Conservation (phyloP, 306 rosid genomes). For the Biancaea sappan region DNA sequence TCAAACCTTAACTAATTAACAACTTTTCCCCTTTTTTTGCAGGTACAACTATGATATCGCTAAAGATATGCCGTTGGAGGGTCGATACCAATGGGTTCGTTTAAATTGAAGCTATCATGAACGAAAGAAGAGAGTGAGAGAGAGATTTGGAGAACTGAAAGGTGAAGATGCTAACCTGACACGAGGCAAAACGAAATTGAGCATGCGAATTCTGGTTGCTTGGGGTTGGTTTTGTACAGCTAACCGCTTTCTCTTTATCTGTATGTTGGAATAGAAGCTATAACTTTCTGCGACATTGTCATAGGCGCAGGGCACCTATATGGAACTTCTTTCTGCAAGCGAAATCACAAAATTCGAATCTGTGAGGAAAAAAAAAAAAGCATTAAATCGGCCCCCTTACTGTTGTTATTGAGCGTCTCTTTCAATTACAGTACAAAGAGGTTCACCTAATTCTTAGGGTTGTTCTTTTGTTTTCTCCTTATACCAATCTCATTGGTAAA, state of each 20-base stretch:
- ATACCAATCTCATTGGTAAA: slow-evolving; percentile 24
- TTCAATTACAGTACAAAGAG: slow-evolving; percentile 28
- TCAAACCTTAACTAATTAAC: slow-evolving; percentile 63
- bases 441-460: slow-evolving; percentile 40
- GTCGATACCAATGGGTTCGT: slow-evolving; percentile 87
- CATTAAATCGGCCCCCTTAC: slow-evolving; percentile 4
- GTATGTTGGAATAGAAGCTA: slow-evolving; percentile 40
- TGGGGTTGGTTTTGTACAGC: slow-evolving; percentile 34
- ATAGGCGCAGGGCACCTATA: slow-evolving; percentile 13
- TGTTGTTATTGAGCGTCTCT: slow-evolving; percentile 33
- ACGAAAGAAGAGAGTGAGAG: background rate
- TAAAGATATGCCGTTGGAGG: slow-evolving; percentile 83
- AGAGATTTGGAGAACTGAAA: background rate
- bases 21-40: slow-evolving; percentile 41
- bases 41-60: slow-evolving; percentile 96
- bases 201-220: slow-evolving; percentile 40
- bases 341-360: slow-evolving; percentile 1
- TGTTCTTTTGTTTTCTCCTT: too few relatives aligned
- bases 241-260: slow-evolving; percentile 36
- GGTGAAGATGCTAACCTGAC: slow-evolving; percentile 44
- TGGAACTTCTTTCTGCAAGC: slow-evolving; percentile 30
- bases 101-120: slow-evolving; percentile 58
- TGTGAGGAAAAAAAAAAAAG: background rate
- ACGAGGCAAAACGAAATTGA: slow-evolving; percentile 41
- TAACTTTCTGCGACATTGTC: slow-evolving; percentile 35